Percentiles rank a stretch among this genome's conserved stretches.
phyloP scores from a whole-genome alignment of 192 early-diverging fungal genomes.

The Coemansia sp. region DNA sequence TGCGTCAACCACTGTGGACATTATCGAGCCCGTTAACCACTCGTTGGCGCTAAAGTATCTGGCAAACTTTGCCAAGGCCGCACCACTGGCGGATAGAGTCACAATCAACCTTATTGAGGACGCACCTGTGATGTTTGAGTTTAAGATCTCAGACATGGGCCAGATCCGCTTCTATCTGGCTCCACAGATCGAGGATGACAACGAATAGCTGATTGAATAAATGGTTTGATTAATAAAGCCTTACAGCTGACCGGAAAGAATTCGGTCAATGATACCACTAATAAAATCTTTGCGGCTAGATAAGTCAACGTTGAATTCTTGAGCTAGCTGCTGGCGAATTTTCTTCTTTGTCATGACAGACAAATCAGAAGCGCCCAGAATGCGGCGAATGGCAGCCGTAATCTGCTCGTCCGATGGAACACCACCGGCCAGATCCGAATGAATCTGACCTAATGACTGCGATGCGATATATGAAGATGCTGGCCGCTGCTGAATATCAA shows the following conservation, averaged over 20 bases:
- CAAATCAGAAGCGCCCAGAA: conserved; percentile 69
- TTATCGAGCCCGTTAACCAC: conserved; percentile 75
- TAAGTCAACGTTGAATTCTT: conserved; percentile 67
- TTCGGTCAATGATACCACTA: conserved; percentile 57
- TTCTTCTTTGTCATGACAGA: conserved; percentile 76
- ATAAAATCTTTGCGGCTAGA: conserved; percentile 66
- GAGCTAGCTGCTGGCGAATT: conserved; percentile 69
- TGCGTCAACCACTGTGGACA: conserved; percentile 68
- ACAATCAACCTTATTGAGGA: conserved; percentile 80
- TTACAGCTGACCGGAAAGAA: conserved; percentile 26
- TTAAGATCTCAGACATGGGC: conserved; percentile 82
- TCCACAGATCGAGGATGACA: conserved; percentile 70
- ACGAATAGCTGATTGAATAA: conserved; percentile 26
- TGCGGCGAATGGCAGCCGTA: conserved; percentile 59
- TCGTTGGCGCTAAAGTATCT: conserved; percentile 95
- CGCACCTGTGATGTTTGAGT: conserved; percentile 91
- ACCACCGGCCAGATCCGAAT: conserved; percentile 8
- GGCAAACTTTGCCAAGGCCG: conserved; percentile 92
- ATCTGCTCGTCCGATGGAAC: conserved; percentile 62
- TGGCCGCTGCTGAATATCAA: conserved; percentile 11
- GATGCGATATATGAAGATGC: background rate
- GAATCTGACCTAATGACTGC: background rate
- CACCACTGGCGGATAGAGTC: conserved; percentile 74
- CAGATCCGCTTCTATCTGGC: conserved; percentile 94
- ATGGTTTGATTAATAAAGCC: background rate